Percentiles rank a stretch among this genome's conserved stretches.
Conservation (phyloP, 768 basidiomycete genomes). For the Lactarius pseudohatsudake region DNA sequence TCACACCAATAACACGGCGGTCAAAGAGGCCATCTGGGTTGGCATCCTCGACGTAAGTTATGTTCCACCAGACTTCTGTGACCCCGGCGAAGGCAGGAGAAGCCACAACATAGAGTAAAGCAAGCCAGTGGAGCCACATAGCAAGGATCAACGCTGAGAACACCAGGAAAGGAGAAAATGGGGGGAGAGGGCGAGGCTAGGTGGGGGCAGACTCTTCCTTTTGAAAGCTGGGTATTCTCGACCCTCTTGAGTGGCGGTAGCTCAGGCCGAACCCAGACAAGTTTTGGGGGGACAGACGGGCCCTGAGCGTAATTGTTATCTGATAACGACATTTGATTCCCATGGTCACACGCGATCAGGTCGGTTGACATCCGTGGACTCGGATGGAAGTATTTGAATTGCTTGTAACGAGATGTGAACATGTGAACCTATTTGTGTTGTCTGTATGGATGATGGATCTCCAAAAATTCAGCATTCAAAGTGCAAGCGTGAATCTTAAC, state of each 20-base stretch:
- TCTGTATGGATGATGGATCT: neutral
- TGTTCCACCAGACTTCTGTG: slow-evolving; percentile 85
- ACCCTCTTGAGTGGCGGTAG: neutral
- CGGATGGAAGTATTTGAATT: neutral
- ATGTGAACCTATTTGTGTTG: neutral
- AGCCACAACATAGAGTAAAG: slow-evolving; percentile 36
- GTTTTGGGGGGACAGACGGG: neutral
- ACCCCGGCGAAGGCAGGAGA: slow-evolving; percentile 57
- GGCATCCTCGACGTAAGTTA: slow-evolving; percentile 76
- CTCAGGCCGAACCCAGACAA: neutral
- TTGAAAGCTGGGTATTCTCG: neutral
- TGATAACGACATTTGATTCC: slow-evolving; percentile 4
- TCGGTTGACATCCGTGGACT: neutral
- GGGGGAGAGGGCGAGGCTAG: slow-evolving; percentile 10
- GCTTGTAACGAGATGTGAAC: too few relatives aligned
- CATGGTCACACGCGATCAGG: neutral
- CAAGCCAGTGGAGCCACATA: slow-evolving; percentile 26
- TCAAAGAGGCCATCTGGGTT: slow-evolving; percentile 82
- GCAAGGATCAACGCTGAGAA: neutral
- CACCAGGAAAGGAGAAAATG: slow-evolving; percentile 10
- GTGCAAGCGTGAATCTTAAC: neutral
- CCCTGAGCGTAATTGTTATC: slow-evolving; percentile 14
- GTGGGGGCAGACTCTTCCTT: slow-evolving; percentile 10
- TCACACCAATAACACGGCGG: slow-evolving; percentile 83
- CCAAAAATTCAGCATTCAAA: neutral